These are phyloP conservation scores for Zancudomyces culisetae DNA, from an alignment of 371 early-diverging fungal species.

Conservation along the genomic window DNA sequence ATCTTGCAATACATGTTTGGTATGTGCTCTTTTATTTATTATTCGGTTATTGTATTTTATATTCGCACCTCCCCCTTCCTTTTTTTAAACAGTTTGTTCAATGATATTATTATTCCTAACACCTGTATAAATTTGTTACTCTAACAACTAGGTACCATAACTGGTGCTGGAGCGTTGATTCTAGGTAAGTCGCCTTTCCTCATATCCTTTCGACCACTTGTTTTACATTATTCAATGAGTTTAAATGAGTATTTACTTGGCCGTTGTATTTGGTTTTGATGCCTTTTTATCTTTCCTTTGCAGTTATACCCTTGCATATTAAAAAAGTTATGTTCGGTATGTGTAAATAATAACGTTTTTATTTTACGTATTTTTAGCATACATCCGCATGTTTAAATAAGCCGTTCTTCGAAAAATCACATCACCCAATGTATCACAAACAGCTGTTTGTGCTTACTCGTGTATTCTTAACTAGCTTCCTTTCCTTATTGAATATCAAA, in stretches of 20 bases:
- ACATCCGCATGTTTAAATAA: constrained; percentile 40
- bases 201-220: not conserved
- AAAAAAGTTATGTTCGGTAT: too few species aligned
- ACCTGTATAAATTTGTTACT: not conserved
- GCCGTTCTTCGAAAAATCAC: too few species aligned
- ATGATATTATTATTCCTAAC: not conserved
- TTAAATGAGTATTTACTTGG: not conserved
- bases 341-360: not conserved
- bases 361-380: constrained; percentile 22
- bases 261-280: not conserved
- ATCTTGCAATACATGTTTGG: constrained; percentile 52
- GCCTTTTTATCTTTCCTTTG: not conserved
- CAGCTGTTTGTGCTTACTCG: too few species aligned
- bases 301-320: too few species aligned
- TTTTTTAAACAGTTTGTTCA: not conserved
- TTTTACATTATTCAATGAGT: not conserved
- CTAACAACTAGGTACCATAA: constrained; percentile 40
- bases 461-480: too few species aligned
- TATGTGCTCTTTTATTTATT: not conserved
- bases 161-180: constrained; percentile 61
- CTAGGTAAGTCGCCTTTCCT: not conserved
- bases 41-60: too few species aligned
- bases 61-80: not conserved
- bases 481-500: too few species aligned
- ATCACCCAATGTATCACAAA: too few species aligned